Evolutionary conservation across 2,329 filamentous ascomycete genomes (phyloP), one percentile per base, ranked within the genome.

Genomic region (Microcyclosporella mali): DNA sequence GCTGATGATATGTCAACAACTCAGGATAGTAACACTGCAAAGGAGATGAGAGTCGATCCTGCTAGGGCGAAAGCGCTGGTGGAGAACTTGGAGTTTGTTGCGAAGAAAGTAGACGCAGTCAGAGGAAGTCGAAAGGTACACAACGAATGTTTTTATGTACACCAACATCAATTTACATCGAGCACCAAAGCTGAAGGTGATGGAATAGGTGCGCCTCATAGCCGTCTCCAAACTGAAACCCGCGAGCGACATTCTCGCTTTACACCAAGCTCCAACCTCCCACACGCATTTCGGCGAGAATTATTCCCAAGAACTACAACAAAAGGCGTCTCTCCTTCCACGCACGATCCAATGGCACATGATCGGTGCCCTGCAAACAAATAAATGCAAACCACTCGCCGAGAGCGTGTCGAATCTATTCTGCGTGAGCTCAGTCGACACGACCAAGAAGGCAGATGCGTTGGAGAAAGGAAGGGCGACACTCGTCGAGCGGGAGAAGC

Each of bases 221-320:
- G 90, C 92, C 19, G 92, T 98, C 37, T 95, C 89, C 31, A 98
- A 98, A 68, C 75, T 95, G 53, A 97, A 98, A 69, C 90, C 92
- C 11, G 87, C 82, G 46, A 85, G 85, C 58, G 92, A 98, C 65
- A 85, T 98, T 57, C 74, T 94, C 42, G 84, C 88, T 21, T 78
- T 98, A 1, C 84, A 94, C 68, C 73, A 77, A 56, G 71, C 56
- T 3, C 44, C 57, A 53, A 17, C 47, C 75, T 1, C 64, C 70
- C 21, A 65, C 69, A 39, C 32, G 14, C 87, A 98, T 68, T 97
- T 97, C 65, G 92, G 92, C 57, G 92, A 98, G 69, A 98, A 98
- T 72, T 98, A 98, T 70, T 66, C 69, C 28, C 70, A 74, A 56
- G 92, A 98, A 66, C 77, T 98, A 41, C 74, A 77, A 46, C 84